Percentiles rank a stretch among this genome's conserved stretches.
Evolutionary conservation across 2,329 filamentous ascomycete species (phyloP).

Genomic region (Dactylellina haptotyla): DNA sequence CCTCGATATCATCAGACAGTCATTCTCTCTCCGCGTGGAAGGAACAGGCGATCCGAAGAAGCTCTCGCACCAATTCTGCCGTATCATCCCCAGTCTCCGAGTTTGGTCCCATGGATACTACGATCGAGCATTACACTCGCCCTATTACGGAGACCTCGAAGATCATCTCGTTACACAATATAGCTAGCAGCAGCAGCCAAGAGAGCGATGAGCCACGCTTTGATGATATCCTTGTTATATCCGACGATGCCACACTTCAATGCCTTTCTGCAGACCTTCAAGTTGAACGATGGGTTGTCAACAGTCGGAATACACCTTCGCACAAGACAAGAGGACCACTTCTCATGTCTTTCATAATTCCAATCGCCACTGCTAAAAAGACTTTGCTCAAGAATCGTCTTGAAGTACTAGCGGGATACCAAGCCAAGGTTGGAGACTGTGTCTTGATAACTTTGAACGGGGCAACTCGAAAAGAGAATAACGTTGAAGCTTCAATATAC

Average conservation of each 20-base stretch:
- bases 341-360: constrained; percentile 34
- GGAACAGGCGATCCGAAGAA: constrained; percentile 39
- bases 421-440: constrained; percentile 42
- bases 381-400: constrained; percentile 42
- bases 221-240: constrained; percentile 51
- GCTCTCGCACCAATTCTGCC: constrained; percentile 47
- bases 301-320: constrained; percentile 51
- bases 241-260: constrained; percentile 47
- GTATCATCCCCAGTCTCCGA: constrained; percentile 46
- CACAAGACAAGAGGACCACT: constrained; percentile 44
- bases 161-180: constrained; percentile 31
- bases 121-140: constrained; percentile 45
- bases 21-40: constrained; percentile 46
- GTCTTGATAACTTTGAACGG: constrained; percentile 31
- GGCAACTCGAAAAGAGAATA: constrained; percentile 41
- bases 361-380: constrained; percentile 43
- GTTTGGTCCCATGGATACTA: constrained; percentile 47
- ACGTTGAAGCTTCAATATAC: constrained; percentile 43
- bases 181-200: constrained; percentile 8
- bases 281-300: constrained; percentile 43
- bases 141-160: constrained; percentile 18
- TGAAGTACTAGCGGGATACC: constrained; percentile 41
- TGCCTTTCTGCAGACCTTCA: constrained; percentile 51
- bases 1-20: constrained; percentile 36
- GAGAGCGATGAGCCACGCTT: not conserved